Percentiles rank a stretch among this genome's conserved stretches.
phyloP scores from a whole-genome alignment of 257 asterid species.

The Paraleonurus japonicus region DNA sequence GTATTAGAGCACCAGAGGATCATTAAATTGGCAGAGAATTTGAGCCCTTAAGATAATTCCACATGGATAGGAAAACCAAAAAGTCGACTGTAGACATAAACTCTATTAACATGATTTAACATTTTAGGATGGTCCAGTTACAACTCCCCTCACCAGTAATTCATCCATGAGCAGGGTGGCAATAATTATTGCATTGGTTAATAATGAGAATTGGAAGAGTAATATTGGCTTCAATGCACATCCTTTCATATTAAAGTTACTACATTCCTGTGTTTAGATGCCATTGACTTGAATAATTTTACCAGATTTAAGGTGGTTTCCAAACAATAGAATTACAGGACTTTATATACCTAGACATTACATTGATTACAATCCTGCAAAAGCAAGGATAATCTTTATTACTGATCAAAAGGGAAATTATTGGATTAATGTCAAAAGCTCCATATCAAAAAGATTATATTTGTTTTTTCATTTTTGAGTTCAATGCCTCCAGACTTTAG shows the following conservation, averaged over 20 bases:
- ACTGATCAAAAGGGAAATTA: background rate
- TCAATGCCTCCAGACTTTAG: conserved; percentile 18
- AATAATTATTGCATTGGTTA: too few relatives aligned
- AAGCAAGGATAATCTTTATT: conserved; percentile 1
- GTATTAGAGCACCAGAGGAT: too few relatives aligned
- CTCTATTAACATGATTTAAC: too few relatives aligned
- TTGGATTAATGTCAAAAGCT: background rate
- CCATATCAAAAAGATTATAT: conserved; percentile 1
- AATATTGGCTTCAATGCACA: background rate
- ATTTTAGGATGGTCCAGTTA: too few relatives aligned
- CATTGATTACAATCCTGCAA: background rate
- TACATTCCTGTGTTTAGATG: conserved; percentile 3
- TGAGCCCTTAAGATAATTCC: too few relatives aligned
- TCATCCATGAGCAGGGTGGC: too few relatives aligned
- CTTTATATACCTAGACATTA: background rate
- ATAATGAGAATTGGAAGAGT: background rate
- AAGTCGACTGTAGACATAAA: too few relatives aligned
- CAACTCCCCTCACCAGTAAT: too few relatives aligned
- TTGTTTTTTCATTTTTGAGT: conserved; percentile 1
- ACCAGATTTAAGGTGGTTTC: conserved; percentile 4
- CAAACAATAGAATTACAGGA: conserved; percentile 6
- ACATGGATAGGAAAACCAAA: too few relatives aligned
- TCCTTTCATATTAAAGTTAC: background rate
- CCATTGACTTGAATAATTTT: background rate
- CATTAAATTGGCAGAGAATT: too few relatives aligned